These are phyloP conservation scores for Ziziphus jujuba DNA, from an alignment of 306 rosid species.

Conservation along the genomic window DNA sequence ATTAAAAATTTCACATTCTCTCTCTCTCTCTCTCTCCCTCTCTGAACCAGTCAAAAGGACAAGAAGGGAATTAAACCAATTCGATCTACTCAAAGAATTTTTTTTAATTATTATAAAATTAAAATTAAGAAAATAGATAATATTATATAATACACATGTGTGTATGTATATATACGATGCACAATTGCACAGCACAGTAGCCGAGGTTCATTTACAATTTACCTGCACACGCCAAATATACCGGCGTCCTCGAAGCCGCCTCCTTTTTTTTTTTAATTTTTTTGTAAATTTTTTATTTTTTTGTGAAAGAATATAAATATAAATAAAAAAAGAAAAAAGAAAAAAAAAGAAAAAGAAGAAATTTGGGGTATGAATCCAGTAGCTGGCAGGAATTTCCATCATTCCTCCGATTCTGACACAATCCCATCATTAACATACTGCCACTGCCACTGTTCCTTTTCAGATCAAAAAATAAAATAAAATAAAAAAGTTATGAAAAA, in stretches of 20 bases:
- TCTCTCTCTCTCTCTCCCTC: too few relatives aligned
- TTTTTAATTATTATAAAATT: too few relatives aligned
- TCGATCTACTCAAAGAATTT: too few relatives aligned
- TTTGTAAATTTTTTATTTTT: constrained; percentile 10
- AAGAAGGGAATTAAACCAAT: too few relatives aligned
- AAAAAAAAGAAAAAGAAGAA: background rate
- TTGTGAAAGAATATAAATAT: background rate
- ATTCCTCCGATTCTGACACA: constrained; percentile 25
- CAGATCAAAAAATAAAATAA: background rate
- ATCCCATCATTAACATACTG: constrained; percentile 36
- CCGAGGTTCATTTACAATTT: constrained; percentile 30
- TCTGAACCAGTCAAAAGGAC: too few relatives aligned
- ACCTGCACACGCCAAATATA: constrained; percentile 52
- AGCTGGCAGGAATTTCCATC: constrained; percentile 53
- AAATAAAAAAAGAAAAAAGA: background rate
- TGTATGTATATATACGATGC: too few relatives aligned
- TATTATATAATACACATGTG: too few relatives aligned
- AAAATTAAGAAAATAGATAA: background rate
- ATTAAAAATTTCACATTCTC: too few relatives aligned
- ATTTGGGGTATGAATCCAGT: constrained; percentile 53
- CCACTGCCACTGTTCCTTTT: background rate
- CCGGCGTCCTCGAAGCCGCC: constrained; percentile 77
- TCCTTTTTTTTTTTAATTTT: constrained; percentile 19
- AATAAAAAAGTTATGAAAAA: too few relatives aligned
- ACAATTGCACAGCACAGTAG: constrained; percentile 13